Evolutionary conservation across 768 basidiomycete species (phyloP).

Genomic region (Solioccasus polychromus): DNA sequence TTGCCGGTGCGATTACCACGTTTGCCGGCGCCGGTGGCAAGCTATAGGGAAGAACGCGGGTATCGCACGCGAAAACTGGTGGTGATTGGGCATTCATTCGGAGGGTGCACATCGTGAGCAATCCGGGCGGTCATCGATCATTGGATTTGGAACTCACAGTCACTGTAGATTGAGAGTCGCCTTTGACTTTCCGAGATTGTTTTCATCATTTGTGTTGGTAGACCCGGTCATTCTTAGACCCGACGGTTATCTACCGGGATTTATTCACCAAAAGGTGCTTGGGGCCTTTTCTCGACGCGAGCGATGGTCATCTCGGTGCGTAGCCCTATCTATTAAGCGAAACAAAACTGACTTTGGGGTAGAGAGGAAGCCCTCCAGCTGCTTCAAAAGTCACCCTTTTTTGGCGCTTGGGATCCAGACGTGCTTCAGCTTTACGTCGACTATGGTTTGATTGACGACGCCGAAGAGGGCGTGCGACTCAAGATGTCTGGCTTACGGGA

Average conservation of each 20-base stretch:
- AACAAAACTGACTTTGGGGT: neutral
- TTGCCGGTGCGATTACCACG: constrained; percentile 56
- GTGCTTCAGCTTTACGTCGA: constrained; percentile 61
- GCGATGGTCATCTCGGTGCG: constrained; percentile 61
- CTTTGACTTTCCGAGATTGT: constrained; percentile 58
- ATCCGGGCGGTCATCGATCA: neutral
- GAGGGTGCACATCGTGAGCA: constrained; percentile 73
- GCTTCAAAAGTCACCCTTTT: constrained; percentile 61
- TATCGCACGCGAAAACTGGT: constrained; percentile 55
- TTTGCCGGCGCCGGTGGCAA: constrained; percentile 41
- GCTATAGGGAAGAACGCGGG: constrained; percentile 43
- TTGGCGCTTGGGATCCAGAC: constrained; percentile 63
- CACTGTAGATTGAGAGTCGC: constrained; percentile 59
- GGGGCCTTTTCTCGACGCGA: constrained; percentile 59
- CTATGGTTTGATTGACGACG: constrained; percentile 43
- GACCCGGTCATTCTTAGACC: constrained; percentile 67
- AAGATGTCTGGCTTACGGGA: constrained; percentile 70
- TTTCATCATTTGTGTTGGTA: constrained; percentile 67
- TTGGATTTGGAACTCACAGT: neutral
- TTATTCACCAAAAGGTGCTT: constrained; percentile 14
- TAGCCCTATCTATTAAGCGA: neutral
- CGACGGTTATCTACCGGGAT: neutral
- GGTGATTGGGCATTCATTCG: constrained; percentile 80
- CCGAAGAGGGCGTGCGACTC: constrained; percentile 45
- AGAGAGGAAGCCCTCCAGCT: constrained; percentile 59